Conservation (phyloP, 2,329 filamentous ascomycete species). For the Beauveria scarabaeidicola region DNA sequence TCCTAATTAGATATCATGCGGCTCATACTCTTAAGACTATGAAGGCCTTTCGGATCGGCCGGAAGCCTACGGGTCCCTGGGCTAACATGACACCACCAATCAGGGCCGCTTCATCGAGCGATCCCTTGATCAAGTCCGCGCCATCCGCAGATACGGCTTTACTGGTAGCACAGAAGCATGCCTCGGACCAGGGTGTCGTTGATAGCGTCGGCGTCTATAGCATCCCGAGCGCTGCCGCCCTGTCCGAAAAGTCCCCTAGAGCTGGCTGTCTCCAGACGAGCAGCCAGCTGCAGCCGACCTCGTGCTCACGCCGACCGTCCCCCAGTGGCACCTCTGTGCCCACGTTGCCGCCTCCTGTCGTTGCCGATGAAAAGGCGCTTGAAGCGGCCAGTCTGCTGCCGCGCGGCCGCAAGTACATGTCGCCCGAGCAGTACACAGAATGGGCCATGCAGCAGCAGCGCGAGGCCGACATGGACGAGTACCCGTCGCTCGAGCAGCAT, state of each 20-base stretch:
- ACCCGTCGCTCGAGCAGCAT: slow-evolving; percentile 44
- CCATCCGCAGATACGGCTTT: neutral
- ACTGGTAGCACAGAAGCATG: neutral
- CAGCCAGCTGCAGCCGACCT: neutral
- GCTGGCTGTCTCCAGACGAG: slow-evolving; percentile 1
- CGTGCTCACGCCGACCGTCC: slow-evolving; percentile 3
- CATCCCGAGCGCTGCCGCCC: neutral
- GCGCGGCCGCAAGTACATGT: slow-evolving; percentile 6
- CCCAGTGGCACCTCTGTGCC: neutral
- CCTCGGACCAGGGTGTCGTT: neutral
- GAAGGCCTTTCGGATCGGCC: slow-evolving; percentile 53
- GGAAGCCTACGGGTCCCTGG: slow-evolving; percentile 45
- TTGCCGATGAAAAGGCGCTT: neutral
- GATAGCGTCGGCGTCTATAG: neutral
- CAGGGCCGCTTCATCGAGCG: slow-evolving; percentile 25
- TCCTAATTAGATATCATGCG: slow-evolving; percentile 45
- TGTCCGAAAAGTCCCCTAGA: neutral
- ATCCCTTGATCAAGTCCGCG: neutral
- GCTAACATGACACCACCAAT: slow-evolving; percentile 52
- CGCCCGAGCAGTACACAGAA: slow-evolving; percentile 24
- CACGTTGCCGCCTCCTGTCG: neutral
- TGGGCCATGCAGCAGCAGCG: slow-evolving; percentile 26
- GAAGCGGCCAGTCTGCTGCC: slow-evolving; percentile 2
- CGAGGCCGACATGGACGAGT: slow-evolving; percentile 28
- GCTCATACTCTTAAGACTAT: slow-evolving; percentile 44